These are phyloP conservation scores for Sarocladium kiliense DNA, from an alignment of 2,329 filamentous ascomycete species.

Conservation along the genomic window DNA sequence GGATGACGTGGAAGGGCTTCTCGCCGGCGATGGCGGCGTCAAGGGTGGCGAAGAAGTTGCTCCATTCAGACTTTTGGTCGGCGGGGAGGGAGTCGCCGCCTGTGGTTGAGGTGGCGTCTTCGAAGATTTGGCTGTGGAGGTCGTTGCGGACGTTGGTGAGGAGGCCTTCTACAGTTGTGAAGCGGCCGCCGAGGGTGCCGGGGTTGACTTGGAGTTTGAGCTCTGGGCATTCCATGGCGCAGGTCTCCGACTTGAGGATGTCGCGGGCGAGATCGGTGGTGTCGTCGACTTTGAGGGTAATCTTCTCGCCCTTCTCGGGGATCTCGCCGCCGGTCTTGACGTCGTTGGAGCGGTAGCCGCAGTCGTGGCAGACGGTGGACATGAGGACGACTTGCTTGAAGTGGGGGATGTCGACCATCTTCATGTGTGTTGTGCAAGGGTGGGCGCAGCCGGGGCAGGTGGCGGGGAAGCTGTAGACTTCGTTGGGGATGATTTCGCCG, in stretches of 20 bases:
- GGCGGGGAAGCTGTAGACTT: conserved; percentile 89
- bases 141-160: conserved; percentile 90
- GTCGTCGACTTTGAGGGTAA: conserved; percentile 68
- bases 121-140: conserved; percentile 81
- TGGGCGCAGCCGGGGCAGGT: conserved; percentile 88
- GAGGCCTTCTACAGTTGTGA: conserved; percentile 94
- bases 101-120: conserved; percentile 45
- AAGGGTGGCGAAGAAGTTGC: conserved; percentile 72
- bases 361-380: conserved; percentile 87
- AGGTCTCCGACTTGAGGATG: conserved; percentile 94
- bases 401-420: conserved; percentile 96
- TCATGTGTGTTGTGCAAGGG: conserved; percentile 89
- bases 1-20: conserved; percentile 72
- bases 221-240: conserved; percentile 80
- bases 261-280: conserved; percentile 77
- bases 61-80: conserved; percentile 68
- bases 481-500: conserved; percentile 84
- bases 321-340: conserved; percentile 96
- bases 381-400: conserved; percentile 98
- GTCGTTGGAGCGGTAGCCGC: conserved; percentile 92
- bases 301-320: conserved; percentile 77
- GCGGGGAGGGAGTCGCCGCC: conserved; percentile 75
- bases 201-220: conserved; percentile 84
- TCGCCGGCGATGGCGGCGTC: conserved; percentile 75
- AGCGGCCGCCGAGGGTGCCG: conserved; percentile 89